phyloP scores from a whole-genome alignment of 768 basidiomycete species.

The Collybia sp. region DNA sequence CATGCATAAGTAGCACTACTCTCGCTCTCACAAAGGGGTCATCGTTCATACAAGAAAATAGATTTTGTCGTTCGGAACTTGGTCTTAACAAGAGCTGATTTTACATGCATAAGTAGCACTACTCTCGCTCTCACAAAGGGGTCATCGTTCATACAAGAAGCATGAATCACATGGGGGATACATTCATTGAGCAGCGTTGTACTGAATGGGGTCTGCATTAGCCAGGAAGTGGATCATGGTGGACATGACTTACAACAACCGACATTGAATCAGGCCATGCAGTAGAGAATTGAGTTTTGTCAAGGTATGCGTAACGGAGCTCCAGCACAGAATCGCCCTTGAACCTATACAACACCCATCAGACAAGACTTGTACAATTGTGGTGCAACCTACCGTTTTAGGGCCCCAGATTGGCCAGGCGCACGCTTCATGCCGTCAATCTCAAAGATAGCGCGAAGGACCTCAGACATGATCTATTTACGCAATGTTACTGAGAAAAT shows the following conservation, averaged over 20 bases:
- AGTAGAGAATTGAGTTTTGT: slow-evolving; percentile 37
- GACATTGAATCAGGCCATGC: slow-evolving; percentile 71
- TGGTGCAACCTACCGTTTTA: slow-evolving; percentile 38
- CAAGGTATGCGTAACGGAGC: slow-evolving; percentile 52
- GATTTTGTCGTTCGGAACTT: too few species aligned
- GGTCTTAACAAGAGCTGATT: too few species aligned
- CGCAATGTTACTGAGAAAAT: background rate
- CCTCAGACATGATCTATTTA: slow-evolving; percentile 48
- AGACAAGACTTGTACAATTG: background rate
- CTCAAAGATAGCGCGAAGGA: slow-evolving; percentile 60
- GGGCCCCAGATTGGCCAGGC: slow-evolving; percentile 60
- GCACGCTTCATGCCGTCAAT: slow-evolving; percentile 58
- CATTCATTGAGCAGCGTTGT: background rate
- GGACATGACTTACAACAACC: slow-evolving; percentile 37
- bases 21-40: too few species aligned
- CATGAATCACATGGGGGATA: too few species aligned
- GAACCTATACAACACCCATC: slow-evolving; percentile 31
- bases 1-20: too few species aligned
- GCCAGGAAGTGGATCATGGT: too few species aligned
- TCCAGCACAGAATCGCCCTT: slow-evolving; percentile 40
- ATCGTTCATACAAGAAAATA: background rate
- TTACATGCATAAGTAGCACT: too few species aligned
- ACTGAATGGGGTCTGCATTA: background rate
- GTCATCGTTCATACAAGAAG: background rate
- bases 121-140: too few species aligned